Percentiles rank a stretch among this genome's conserved stretches.
phyloP scores from a whole-genome alignment of 352 stramenopile genomes.

The Pythium utonaiense region DNA sequence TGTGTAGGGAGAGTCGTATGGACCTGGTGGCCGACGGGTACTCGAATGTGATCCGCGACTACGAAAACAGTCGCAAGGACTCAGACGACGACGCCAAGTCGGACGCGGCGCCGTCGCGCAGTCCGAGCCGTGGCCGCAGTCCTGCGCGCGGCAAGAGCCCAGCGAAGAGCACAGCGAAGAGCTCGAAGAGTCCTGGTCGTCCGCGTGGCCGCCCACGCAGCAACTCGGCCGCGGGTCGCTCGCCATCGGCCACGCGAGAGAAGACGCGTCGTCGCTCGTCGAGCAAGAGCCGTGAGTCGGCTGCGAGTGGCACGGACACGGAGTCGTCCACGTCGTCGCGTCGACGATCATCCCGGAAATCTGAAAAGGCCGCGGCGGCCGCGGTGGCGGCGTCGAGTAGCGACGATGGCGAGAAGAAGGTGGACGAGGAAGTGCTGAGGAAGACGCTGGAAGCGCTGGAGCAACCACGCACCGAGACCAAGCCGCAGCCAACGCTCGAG shows the following conservation, averaged over 20 bases:
- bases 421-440: conserved; percentile 45
- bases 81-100: conserved; percentile 23
- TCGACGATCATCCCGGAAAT: conserved; percentile 17
- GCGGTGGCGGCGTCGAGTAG: conserved; percentile 34
- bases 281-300: conserved; percentile 20
- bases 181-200: conserved; percentile 21
- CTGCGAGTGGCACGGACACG: conserved; percentile 9
- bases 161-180: conserved; percentile 30
- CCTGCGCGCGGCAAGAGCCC: conserved; percentile 20
- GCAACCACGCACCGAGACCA: conserved; percentile 14
- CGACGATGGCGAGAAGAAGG: conserved; percentile 22
- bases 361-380: conserved; percentile 30
- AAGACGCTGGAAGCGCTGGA: conserved; percentile 44
- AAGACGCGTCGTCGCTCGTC: conserved; percentile 20
- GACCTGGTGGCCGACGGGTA: conserved; percentile 79
- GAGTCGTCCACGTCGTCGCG: conserved; percentile 25
- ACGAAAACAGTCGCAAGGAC: conserved; percentile 69
- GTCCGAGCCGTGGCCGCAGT: conserved; percentile 44
- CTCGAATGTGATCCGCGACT: conserved; percentile 62
- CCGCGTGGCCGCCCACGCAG: conserved; percentile 59
- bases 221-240: conserved; percentile 44
- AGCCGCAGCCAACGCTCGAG: neutral
- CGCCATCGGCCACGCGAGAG: conserved; percentile 23
- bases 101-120: conserved; percentile 32
- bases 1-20: conserved; percentile 72